Conservation (phyloP, 106 monocot genomes). For the Posidonia australis region DNA sequence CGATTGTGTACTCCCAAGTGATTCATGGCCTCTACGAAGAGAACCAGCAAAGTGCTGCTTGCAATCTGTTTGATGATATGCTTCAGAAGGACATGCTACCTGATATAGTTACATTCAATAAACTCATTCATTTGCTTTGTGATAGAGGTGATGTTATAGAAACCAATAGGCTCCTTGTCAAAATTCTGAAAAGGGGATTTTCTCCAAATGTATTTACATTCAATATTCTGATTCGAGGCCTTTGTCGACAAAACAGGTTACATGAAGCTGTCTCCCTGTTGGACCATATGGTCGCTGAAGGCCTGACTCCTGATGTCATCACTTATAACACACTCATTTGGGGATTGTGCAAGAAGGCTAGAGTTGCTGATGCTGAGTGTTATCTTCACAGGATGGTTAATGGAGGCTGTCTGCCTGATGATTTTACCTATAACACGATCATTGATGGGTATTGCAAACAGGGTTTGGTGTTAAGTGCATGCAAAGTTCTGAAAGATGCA, state of each 20-base stretch:
- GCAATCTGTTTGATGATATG: constrained; percentile 69
- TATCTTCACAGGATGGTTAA: constrained; percentile 68
- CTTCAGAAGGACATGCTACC: constrained; percentile 35
- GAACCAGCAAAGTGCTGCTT: constrained; percentile 30
- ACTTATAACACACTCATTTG: constrained; percentile 80
- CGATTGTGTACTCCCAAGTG: constrained; percentile 47
- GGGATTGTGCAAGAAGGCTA: constrained; percentile 61
- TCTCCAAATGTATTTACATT: constrained; percentile 54
- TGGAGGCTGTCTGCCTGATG: constrained; percentile 58
- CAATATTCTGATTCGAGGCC: constrained; percentile 75
- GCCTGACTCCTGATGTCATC: constrained; percentile 50
- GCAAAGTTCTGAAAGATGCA: constrained; percentile 56
- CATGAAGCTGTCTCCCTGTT: constrained; percentile 41
- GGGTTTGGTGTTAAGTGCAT: constrained; percentile 41
- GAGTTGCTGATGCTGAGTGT: constrained; percentile 48
- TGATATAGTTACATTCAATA: constrained; percentile 67
- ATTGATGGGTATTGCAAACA: constrained; percentile 82
- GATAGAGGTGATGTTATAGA: constrained; percentile 49
- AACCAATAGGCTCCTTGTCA: constrained; percentile 43
- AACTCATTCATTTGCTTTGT: constrained; percentile 64
- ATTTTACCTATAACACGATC: constrained; percentile 88
- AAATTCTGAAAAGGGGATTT: constrained; percentile 59
- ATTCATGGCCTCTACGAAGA: constrained; percentile 49
- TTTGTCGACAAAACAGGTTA: constrained; percentile 49
- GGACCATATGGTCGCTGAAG: constrained; percentile 29